A percentile compares a stretch with the other conserved stretches of the same genome.
These are phyloP conservation scores for Tetrahymena elliotti DNA, from an alignment of 73 alveolate genomes.

Conservation along the genomic window DNA sequence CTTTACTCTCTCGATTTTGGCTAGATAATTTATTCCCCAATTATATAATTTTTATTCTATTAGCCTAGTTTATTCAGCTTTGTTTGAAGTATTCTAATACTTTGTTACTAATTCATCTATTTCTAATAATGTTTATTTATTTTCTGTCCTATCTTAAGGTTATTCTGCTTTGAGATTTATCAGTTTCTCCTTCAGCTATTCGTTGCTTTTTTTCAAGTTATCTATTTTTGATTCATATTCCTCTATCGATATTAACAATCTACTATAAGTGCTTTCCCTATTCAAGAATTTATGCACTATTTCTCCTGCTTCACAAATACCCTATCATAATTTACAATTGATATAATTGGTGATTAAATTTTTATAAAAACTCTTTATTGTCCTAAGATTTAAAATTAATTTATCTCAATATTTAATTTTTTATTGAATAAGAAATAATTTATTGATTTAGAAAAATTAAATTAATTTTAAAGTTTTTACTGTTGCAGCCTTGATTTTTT, in stretches of 20 bases:
- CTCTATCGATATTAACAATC: neutral
- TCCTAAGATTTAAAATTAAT: no score
- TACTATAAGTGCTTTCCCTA: neutral
- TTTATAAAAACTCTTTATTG: neutral
- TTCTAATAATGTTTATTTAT: neutral
- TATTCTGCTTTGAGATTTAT: neutral
- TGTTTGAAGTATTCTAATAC: neutral
- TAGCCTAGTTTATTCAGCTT: neutral
- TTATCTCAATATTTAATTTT: no score
- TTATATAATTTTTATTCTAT: neutral
- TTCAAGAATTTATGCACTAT: neutral
- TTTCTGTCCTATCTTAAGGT: neutral
- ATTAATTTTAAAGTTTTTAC: neutral
- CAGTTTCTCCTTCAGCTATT: neutral
- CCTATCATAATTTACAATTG: neutral
- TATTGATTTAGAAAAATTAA: neutral
- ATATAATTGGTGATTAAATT: neutral
- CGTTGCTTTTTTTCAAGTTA: neutral
- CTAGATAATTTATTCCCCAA: neutral
- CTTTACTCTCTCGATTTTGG: neutral
- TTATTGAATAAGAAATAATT: neutral
- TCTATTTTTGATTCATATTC: neutral
- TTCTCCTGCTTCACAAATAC: neutral
- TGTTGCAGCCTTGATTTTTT: neutral
- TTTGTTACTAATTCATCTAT: neutral